phyloP scores from a whole-genome alignment of 768 basidiomycete species.

The Rubroboletus pulcherrimus region DNA sequence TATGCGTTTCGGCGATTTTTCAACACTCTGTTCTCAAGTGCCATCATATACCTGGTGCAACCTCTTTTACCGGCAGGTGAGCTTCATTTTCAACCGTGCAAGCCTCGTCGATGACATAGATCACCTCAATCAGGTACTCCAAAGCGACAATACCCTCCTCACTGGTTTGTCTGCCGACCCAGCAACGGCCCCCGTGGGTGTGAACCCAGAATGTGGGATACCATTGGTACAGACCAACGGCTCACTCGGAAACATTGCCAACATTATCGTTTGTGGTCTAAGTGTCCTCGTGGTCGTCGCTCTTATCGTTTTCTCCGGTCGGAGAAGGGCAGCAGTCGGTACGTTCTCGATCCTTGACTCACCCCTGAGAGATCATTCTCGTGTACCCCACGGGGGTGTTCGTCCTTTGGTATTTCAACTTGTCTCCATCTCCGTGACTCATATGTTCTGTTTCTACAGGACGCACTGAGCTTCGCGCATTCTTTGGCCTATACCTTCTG shows the following conservation, averaged over 20 bases:
- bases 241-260: constrained; percentile 79
- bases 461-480: constrained; percentile 65
- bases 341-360: constrained; percentile 28
- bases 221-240: constrained; percentile 53
- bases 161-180: constrained; percentile 42
- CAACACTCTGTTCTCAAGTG: constrained; percentile 57
- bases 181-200: constrained; percentile 67
- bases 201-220: constrained; percentile 81
- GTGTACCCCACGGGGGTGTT: background rate
- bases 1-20: constrained; percentile 74
- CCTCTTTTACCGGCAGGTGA: constrained; percentile 86
- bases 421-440: background rate
- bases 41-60: constrained; percentile 93
- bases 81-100: constrained; percentile 18
- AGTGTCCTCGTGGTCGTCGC: constrained; percentile 57
- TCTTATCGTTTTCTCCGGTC: constrained; percentile 55
- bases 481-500: constrained; percentile 63
- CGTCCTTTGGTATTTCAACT: background rate
- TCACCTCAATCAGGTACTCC: constrained; percentile 39
- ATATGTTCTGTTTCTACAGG: constrained; percentile 34
- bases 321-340: constrained; percentile 88
- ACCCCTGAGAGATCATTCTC: background rate
- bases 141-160: constrained; percentile 32
- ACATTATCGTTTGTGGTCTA: constrained; percentile 77
- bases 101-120: constrained; percentile 8